Base-by-base conservation (phyloP, 2,329 filamentous ascomycete species). In the Geosmithia morbida region DNA sequence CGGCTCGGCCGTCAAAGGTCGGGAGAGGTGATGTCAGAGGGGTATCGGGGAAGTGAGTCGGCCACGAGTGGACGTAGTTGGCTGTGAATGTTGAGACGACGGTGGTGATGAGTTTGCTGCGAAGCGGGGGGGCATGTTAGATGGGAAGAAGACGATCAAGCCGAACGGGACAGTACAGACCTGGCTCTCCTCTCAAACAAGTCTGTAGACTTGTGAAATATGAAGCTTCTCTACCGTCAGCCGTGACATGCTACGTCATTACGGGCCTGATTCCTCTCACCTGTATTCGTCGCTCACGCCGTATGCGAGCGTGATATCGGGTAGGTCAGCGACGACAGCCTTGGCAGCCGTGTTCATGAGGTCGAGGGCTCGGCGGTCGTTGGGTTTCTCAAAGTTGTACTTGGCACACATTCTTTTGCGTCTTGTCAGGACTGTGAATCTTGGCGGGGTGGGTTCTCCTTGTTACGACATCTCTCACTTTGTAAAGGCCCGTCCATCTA, bases 281-380 rank as follows among this genome's bases (percentile, higher is more conserved):
- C 81, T 92, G 63, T 84, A 97, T 62, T 98, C 92, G 59, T 98
- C 92, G 62, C 88, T 96, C 54, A 95, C 81, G 1, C 92, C 92
- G 56, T 97, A 98, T 0, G 84, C 89, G 51, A 97, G 76, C 7
- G 82, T 79, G 53, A 96, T 79, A 57, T 97, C 90, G 3, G 87
- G 81, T 20, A 97, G 67, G 46, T 94, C 85, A 52, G 76, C 77
- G 66, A 96, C 79, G 44, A 96, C 87, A 6, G 83, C 83, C 50
- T 79, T 77, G n/a, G 92, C 92, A 2, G 88, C 88, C 1, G 80
- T 79, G 58, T 98, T 98, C 90, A 98, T 97, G 54, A 98, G 79
- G 62, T 94, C 79, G 13, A 97, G 68, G 0, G 89, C 92, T 53
- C 86, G 77, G 41, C 74, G 74, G 63, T 98, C 92, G 65, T 97